Conservation (phyloP, 2,329 filamentous ascomycete genomes). For the Colletotrichum liaoningense region DNA sequence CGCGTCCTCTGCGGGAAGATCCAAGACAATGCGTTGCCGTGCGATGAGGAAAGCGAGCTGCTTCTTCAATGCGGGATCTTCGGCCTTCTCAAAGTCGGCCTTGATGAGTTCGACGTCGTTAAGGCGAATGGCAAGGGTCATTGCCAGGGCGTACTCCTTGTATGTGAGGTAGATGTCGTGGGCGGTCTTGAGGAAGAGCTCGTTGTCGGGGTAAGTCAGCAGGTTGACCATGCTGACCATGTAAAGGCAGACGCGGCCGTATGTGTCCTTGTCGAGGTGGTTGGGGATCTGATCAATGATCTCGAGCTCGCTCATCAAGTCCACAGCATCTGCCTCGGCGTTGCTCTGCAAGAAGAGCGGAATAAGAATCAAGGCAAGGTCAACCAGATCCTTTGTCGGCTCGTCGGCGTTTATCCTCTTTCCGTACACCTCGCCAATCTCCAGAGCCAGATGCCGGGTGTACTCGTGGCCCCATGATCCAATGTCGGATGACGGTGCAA, state of each 20-base stretch:
- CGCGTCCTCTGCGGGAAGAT: slow-evolving; percentile 71
- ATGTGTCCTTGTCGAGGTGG: slow-evolving; percentile 94
- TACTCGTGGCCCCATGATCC: slow-evolving; percentile 99
- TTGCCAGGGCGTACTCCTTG: slow-evolving; percentile 92
- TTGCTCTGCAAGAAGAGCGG: slow-evolving; percentile 98
- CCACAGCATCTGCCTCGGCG: slow-evolving; percentile 96
- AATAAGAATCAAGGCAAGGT: slow-evolving; percentile 86
- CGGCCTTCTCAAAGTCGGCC: slow-evolving; percentile 81
- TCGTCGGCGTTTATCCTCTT: slow-evolving; percentile 89
- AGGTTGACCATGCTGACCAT: slow-evolving; percentile 99
- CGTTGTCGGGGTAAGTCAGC: slow-evolving; percentile 96
- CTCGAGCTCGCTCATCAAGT: slow-evolving; percentile 96
- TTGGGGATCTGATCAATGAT: slow-evolving; percentile 93
- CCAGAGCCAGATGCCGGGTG: slow-evolving; percentile 91
- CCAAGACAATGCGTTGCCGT: slow-evolving; percentile 88
- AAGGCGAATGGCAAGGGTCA: slow-evolving; percentile 91
- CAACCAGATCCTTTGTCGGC: slow-evolving; percentile 83
- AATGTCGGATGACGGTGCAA: slow-evolving; percentile 91
- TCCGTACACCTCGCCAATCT: slow-evolving; percentile 94
- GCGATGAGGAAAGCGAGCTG: slow-evolving; percentile 95
- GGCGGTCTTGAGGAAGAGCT: slow-evolving; percentile 91
- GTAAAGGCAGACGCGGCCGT: slow-evolving; percentile 92
- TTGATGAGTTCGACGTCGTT: slow-evolving; percentile 89
- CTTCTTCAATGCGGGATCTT: slow-evolving; percentile 86
- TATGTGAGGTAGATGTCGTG: slow-evolving; percentile 95